phyloP scores from a whole-genome alignment of 768 basidiomycete species.

The Leccinum subtestaceum region DNA sequence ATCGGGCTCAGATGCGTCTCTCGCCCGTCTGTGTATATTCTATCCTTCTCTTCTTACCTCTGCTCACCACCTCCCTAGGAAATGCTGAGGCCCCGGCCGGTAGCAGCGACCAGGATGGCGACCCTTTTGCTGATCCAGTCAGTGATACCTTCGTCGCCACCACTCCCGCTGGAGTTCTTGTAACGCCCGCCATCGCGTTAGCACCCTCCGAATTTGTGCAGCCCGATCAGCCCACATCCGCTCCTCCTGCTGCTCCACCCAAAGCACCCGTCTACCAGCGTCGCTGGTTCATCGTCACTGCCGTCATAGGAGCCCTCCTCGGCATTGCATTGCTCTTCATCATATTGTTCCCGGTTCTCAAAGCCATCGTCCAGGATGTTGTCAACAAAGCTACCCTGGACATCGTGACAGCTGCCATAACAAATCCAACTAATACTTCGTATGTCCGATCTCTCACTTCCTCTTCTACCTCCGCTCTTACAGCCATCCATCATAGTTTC shows the following conservation, averaged over 20 bases:
- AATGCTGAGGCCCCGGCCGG: conserved; percentile 11
- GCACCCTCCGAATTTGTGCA: neutral
- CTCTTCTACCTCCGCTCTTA: conserved; percentile 2
- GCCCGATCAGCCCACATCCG: neutral
- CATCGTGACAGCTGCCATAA: conserved; percentile 51
- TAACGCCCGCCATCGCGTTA: neutral
- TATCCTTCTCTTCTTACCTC: neutral
- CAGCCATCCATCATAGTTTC: conserved; percentile 41
- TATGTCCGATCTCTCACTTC: conserved; percentile 30
- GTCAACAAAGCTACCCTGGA: conserved; percentile 55
- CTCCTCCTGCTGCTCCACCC: conserved; percentile 4
- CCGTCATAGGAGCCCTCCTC: conserved; percentile 47
- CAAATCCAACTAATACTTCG: conserved; percentile 54
- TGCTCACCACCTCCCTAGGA: conserved; percentile 4
- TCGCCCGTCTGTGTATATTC: conserved; percentile 3
- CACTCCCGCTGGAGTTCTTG: conserved; percentile 6
- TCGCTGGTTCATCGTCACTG: conserved; percentile 61
- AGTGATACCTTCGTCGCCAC: conserved; percentile 4
- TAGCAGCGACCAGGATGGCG: neutral
- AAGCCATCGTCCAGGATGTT: conserved; percentile 62
- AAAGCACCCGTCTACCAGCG: conserved; percentile 55
- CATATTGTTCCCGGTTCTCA: conserved; percentile 64
- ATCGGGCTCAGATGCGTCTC: conserved; percentile 16
- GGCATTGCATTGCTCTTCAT: conserved; percentile 66
- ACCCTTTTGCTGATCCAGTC: conserved; percentile 14